Evolutionary conservation across 352 stramenopile genomes (phyloP), one percentile per base, ranked within the genome.

Genomic region (Phytopythium montanum): DNA sequence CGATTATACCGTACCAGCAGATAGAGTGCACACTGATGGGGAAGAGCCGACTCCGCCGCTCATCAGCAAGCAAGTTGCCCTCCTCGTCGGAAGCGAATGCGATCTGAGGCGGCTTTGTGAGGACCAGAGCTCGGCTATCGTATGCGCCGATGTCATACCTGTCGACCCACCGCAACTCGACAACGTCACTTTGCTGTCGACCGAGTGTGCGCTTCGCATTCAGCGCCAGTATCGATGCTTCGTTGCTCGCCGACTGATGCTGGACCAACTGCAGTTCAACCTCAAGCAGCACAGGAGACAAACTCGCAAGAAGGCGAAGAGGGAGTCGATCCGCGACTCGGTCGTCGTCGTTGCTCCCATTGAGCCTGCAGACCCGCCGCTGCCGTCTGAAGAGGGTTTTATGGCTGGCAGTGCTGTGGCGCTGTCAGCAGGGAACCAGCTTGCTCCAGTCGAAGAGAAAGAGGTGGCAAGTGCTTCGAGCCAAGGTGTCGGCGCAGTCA

Each of bases 171-270:
- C 5, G 16, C 13, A 5, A 19, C 18, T 55, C 21, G 25, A 56
- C 33, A 45, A 53, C 3, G 25, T 51, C n/a, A 26, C 41, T 46
- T 41, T 34, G 7, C 46, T 29, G 14, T n/a, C 5, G 29, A 45
- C 1, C 2, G 51, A 28, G 3, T 14, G 21, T 42, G 53, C 38
- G 0, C 9, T 34, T 23, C 65, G 63, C 19, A 79, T 83, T 25
- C 71, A 81, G 66, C 52, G 46, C 3, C 74, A 79, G 41, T 83
- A 81, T 54, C 71, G 69, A 45, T 67, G 60, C 28, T 79, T 75
- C 56, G 36, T 60, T 14, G 60, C 59, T 5, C 66, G 73, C 5
- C 62, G 69, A 46, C 28, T 79, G 2, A 42, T 83, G 34, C 21
- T 66, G 10, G 73, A 78, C 21, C 71, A 83, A 48, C 59, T 83